Base-by-base conservation (phyloP, 257 asterid species). In the Coffea canephora region DNA sequence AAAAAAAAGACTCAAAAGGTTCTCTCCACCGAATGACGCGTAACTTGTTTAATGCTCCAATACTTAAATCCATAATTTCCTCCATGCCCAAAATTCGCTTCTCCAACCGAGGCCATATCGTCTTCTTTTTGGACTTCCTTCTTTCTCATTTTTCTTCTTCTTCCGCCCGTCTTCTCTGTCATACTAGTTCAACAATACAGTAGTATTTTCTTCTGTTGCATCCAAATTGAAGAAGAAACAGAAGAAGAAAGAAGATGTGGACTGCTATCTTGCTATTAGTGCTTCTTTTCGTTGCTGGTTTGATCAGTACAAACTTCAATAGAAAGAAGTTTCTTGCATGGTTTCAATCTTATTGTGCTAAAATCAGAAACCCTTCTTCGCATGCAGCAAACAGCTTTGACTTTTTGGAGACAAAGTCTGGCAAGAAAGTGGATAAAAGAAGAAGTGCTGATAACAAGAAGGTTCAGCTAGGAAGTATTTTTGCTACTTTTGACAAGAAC, bases 401-500 rank as follows among this genome's bases (percentile, higher is more conserved):
- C 36, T 34, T 49, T 67, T 43, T 5, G 80, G 27, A 34, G n/a
- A 34, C 36, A 77, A 25, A 57, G 7, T 57, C 65, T 57, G 69
- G 31, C 19, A 12, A 65, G 69, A 65, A 65, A 62, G 77, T 39
- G 55, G 77, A 0, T 61, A 77, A 59, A 65, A 78, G 73, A 27
- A 64, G 15, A 27, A 54, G 15, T 69, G 71, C 23, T 54, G 11
- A 8, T 52, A 34, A 23, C 68, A 84, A 79, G 1, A 85, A 82
- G 68, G 76, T 45, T 48, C 86, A 84, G 61, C 75, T 92, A 8
- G 77, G 79, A 50, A 80, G 87, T 43, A 86, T 92, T 39, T 94
- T 94, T 67, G 91, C 93, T 23, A 92, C 95, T 21, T 94, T 94
- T 76, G 98, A 94, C 86, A 91, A 89, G 93, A 89, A 94, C 87